These are phyloP conservation scores for Dactylella cylindrospora DNA, from an alignment of 2,329 filamentous ascomycete genomes.

Conservation along the genomic window DNA sequence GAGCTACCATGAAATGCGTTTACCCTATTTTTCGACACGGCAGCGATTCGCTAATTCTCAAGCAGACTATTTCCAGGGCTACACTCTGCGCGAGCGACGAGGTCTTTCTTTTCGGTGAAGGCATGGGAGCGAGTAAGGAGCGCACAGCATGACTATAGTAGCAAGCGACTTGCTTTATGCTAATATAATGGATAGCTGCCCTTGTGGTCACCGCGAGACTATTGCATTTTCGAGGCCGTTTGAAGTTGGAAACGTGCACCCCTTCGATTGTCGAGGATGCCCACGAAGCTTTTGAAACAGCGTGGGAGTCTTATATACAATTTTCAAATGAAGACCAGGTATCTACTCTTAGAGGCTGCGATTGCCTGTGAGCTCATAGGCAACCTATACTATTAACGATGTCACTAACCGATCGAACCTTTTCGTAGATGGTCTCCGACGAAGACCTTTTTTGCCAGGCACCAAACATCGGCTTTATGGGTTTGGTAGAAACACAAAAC, in stretches of 20 bases:
- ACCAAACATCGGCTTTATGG: conserved; percentile 24
- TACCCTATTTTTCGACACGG: background rate
- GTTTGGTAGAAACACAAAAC: conserved; percentile 4
- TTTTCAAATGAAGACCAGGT: background rate
- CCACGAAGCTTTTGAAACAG: conserved; percentile 3
- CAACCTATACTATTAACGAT: too few relatives aligned
- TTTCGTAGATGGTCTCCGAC: background rate
- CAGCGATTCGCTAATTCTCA: background rate
- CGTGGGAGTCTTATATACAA: conserved; percentile 4
- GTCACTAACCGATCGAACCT: background rate
- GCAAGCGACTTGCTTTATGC: background rate
- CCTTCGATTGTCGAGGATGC: background rate
- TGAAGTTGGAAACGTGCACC: background rate
- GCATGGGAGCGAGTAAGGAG: conserved; percentile 12
- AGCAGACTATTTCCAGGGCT: conserved; percentile 4
- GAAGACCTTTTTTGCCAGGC: background rate
- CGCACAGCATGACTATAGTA: background rate
- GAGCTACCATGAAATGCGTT: background rate
- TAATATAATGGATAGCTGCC: conserved; percentile 8
- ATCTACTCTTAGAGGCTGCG: background rate
- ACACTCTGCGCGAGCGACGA: conserved; percentile 3
- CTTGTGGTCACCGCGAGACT: conserved; percentile 7
- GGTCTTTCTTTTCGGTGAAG: conserved; percentile 25
- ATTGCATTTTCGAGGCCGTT: conserved; percentile 8
- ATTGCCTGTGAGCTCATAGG: too few relatives aligned